Evolutionary conservation across 1,139 yeast genomes (phyloP), one percentile per base, ranked within the genome.

Genomic region (Yarrowia galli): DNA sequence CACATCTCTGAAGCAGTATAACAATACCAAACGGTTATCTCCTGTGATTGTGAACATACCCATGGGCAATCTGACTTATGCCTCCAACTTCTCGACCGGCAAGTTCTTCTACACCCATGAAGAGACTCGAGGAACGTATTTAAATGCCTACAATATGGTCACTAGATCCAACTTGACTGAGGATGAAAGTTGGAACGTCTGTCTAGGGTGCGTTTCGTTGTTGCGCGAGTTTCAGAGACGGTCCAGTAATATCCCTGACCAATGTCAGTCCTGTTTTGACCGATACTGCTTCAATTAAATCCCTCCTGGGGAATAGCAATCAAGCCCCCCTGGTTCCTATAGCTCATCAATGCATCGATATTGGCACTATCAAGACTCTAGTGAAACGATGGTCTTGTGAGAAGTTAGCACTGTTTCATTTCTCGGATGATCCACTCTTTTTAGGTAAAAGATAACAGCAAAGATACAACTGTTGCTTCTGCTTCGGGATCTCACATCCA

Each of bases 131-230:
- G 81, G 82, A 1, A 83, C 92, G 80, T 86, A 92, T 71, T 80
- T 83, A 73, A 92, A 92, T 75, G 98, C 97, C n/a, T 91, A 89
- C 76, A 96, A 90, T 76, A 85, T 85, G 45, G 86, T 90, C 35
- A 84, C 97, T 0, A 85, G 92, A 75, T 83, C 84, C 72, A 92
- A 92, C 75, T 79, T 86, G 58, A 89, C 97, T 9, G 78, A 88
- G 60, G 88, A 88, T 68, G 77, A 80, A 0, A 88, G 89, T 68
- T 92, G 92, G 89, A 82, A 85, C 67, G 84, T 89, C 9, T 92
- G 98, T 81, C 85, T 92, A 67, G 91, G 92, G 1, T 92, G 98
- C 81, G 98, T 98, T 10, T 86, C 92, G 68, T 82, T 92, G 69
- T 89, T 92, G 78, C 87, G 97, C 76, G 87, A 89, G 68, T 89